These are phyloP conservation scores for Xylariaceae sp. DNA, from an alignment of 2,329 filamentous ascomycete species.

Conservation along the genomic window DNA sequence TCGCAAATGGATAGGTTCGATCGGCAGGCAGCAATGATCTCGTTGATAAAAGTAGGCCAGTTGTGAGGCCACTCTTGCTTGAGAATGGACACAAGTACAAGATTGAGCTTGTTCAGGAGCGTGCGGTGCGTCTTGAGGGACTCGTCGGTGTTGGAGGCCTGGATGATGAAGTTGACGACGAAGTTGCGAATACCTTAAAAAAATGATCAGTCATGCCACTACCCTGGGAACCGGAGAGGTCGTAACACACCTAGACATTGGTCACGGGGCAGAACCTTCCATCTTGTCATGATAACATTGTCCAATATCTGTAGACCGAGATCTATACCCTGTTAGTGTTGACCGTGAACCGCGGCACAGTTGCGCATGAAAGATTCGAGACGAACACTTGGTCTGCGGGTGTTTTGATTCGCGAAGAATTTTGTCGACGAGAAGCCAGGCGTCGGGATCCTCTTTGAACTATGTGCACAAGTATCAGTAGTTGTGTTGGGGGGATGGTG, in stretches of 20 bases:
- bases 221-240: background rate
- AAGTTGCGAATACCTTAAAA: slow-evolving; percentile 94
- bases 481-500: slow-evolving; percentile 20
- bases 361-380: slow-evolving; percentile 19
- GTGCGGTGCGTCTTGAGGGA: slow-evolving; percentile 83
- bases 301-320: slow-evolving; percentile 95
- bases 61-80: slow-evolving; percentile 99
- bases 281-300: slow-evolving; percentile 97
- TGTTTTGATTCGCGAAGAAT: slow-evolving; percentile 93
- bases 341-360: background rate
- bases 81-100: slow-evolving; percentile 94
- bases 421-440: slow-evolving; percentile 97
- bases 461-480: slow-evolving; percentile 50
- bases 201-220: slow-evolving; percentile 27
- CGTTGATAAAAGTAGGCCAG: slow-evolving; percentile 99
- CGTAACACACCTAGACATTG: slow-evolving; percentile 81
- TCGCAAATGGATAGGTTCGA: slow-evolving; percentile 97
- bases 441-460: slow-evolving; percentile 99
- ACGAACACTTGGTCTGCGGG: slow-evolving; percentile 93
- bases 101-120: slow-evolving; percentile 96
- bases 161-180: slow-evolving; percentile 97
- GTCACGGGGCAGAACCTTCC: slow-evolving; percentile 95
- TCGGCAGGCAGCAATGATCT: slow-evolving; percentile 96
- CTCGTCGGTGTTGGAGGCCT: slow-evolving; percentile 89
- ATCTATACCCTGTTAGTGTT: slow-evolving; percentile 60